A percentile compares a stretch with the other conserved stretches of the same genome.
Conservation (phyloP, 495 filamentous ascomycete species). For the Pyrenula aspistea region DNA sequence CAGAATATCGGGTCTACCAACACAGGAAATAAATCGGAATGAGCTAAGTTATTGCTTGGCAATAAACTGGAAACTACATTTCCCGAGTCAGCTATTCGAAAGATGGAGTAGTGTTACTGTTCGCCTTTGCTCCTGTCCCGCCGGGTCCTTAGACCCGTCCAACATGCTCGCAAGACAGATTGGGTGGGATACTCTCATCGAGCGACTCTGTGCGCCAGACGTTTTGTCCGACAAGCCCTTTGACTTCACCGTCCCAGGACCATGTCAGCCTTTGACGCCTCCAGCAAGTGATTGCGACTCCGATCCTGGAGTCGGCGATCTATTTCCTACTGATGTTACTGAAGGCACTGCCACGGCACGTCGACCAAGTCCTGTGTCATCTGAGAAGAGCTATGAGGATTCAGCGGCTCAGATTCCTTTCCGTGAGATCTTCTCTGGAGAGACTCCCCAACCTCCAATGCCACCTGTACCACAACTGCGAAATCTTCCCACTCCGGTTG, state of each 20-base stretch:
- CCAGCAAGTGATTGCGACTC: background rate
- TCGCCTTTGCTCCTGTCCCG: background rate
- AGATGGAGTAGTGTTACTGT: constrained; percentile 47
- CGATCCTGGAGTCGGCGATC: background rate
- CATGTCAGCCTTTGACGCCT: background rate
- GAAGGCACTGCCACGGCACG: background rate
- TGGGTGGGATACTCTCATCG: background rate
- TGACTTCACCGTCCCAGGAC: background rate
- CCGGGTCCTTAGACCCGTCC: background rate
- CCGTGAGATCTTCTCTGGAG: background rate
- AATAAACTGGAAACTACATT: constrained; percentile 89
- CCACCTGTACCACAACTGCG: constrained; percentile 46
- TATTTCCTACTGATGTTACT: background rate
- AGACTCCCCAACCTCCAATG: constrained; percentile 7
- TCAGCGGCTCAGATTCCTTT: background rate
- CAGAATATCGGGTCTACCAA: constrained; percentile 89
- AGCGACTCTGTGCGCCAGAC: background rate
- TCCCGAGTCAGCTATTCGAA: constrained; percentile 76
- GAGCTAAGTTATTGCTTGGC: constrained; percentile 86
- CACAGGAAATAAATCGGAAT: constrained; percentile 87
- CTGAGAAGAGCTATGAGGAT: background rate
- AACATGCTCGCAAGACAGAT: background rate
- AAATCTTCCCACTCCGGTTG: constrained; percentile 64
- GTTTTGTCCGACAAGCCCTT: background rate
- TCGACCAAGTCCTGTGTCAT: background rate